Conservation (phyloP, 805 yeast genomes). For the Cyberlindnera misumaiensis region DNA sequence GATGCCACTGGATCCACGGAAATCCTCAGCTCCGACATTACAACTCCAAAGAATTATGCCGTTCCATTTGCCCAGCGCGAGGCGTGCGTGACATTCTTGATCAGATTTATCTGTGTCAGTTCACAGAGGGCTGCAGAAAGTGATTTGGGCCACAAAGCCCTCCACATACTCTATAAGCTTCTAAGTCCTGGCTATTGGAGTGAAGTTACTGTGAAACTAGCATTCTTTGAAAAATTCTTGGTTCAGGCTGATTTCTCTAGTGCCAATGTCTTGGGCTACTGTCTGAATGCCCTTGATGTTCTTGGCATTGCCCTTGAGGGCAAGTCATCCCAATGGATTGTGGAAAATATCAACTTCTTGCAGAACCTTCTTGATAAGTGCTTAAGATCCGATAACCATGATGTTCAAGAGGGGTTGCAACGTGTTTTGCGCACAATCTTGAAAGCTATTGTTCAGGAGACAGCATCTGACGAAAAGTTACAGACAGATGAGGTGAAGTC, state of each 20-base stretch:
- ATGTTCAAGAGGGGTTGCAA: constrained; percentile 78
- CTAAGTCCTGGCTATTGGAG: constrained; percentile 76
- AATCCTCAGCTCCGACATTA: constrained; percentile 28
- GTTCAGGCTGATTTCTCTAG: constrained; percentile 70
- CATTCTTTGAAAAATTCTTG: constrained; percentile 82
- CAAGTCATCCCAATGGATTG: constrained; percentile 73
- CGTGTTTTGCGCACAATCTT: constrained; percentile 66
- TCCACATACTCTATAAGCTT: constrained; percentile 68
- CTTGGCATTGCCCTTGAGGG: constrained; percentile 75
- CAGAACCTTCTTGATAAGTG: constrained; percentile 75
- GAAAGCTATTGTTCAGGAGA: constrained; percentile 50
- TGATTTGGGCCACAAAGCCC: constrained; percentile 73
- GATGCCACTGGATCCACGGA: constrained; percentile 15
- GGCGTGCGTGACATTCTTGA: constrained; percentile 82
- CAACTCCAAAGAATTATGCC: constrained; percentile 43
- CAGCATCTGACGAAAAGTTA: constrained; percentile 40
- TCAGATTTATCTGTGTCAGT: constrained; percentile 80
- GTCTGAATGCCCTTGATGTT: constrained; percentile 88
- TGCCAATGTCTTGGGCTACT: constrained; percentile 63
- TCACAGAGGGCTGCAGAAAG: constrained; percentile 80
- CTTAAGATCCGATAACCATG: constrained; percentile 75
- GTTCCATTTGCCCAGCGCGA: constrained; percentile 80
- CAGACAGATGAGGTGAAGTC: constrained; percentile 55
- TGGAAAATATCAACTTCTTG: constrained; percentile 59
- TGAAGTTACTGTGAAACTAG: constrained; percentile 79